Conservation (phyloP, 1,284 basidiomycete genomes). For the Malassezia arunalokei region DNA sequence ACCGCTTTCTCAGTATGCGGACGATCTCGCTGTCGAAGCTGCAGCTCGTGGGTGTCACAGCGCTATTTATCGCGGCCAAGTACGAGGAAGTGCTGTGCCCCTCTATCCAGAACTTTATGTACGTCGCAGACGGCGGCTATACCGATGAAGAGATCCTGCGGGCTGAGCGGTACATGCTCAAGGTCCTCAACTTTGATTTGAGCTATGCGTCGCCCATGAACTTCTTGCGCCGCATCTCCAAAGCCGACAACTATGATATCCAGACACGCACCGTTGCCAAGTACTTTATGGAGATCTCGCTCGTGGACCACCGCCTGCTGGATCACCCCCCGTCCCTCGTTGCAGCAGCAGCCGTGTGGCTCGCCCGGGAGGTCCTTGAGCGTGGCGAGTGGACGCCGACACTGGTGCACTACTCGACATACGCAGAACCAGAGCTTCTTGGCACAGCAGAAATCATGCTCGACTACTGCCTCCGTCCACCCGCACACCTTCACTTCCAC, state of each 20-base stretch:
- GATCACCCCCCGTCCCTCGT: conserved; percentile 68
- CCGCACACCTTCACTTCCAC: conserved; percentile 35
- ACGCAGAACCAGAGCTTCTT: conserved; percentile 68
- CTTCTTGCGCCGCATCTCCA: conserved; percentile 61
- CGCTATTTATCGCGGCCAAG: conserved; percentile 85
- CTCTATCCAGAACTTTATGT: conserved; percentile 69
- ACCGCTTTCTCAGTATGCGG: conserved; percentile 83
- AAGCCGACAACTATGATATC: conserved; percentile 54
- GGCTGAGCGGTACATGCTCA: conserved; percentile 83
- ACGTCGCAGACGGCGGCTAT: conserved; percentile 39
- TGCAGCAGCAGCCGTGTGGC: conserved; percentile 79
- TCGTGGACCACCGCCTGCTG: conserved; percentile 74
- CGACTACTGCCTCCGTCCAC: conserved; percentile 55
- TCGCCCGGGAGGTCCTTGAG: conserved; percentile 72
- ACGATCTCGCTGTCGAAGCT: conserved; percentile 83
- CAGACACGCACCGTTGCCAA: conserved; percentile 83
- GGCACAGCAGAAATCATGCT: conserved; percentile 85
- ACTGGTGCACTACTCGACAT: conserved; percentile 80
- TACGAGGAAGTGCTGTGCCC: conserved; percentile 93
- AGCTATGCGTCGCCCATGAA: conserved; percentile 87
- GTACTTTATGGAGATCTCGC: conserved; percentile 64
- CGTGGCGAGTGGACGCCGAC: conserved; percentile 70
- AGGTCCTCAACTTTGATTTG: conserved; percentile 80
- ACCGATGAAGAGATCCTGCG: conserved; percentile 41
- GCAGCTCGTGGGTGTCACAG: conserved; percentile 86